phyloP scores from a whole-genome alignment of 1,139 yeast genomes.

The Yarrowia galli region DNA sequence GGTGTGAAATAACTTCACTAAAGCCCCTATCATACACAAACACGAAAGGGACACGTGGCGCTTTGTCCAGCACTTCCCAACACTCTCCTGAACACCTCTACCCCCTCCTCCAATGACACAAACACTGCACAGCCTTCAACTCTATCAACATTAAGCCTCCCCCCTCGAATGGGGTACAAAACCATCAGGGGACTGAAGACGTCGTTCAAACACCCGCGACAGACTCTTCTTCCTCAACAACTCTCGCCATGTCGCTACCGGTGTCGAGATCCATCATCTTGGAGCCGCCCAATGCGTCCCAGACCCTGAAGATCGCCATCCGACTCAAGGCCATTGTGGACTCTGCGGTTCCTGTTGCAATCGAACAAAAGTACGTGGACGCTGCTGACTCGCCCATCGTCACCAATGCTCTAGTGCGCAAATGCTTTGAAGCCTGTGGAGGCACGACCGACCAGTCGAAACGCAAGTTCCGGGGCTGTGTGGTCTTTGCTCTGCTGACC shows the following conservation, averaged over 20 bases:
- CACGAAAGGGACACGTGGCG: not conserved
- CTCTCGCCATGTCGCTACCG: conserved; percentile 15
- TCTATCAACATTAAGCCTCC: not conserved
- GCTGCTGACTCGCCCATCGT: conserved; percentile 69
- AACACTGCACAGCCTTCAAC: conserved; percentile 19
- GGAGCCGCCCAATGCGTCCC: conserved; percentile 48
- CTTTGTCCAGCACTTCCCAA: too few species aligned
- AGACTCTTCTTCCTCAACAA: not conserved
- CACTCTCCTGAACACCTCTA: too few species aligned
- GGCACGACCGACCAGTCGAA: conserved; percentile 65
- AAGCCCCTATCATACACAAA: not conserved
- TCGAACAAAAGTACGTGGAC: conserved; percentile 59
- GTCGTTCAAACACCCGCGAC: not conserved
- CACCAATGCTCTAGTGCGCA: conserved; percentile 62
- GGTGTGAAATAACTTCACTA: not conserved
- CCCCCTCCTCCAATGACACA: not conserved
- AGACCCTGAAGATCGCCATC: conserved; percentile 72
- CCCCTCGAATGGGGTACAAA: not conserved
- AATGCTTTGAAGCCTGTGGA: conserved; percentile 80
- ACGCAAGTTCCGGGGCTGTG: conserved; percentile 68
- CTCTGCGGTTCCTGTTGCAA: conserved; percentile 69
- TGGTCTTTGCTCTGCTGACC: conserved; percentile 72
- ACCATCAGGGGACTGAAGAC: not conserved
- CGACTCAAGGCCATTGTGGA: conserved; percentile 78
- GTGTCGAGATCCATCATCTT: conserved; percentile 21